Conservation (phyloP, 1,284 basidiomycete species). For the Vanrija sp. region DNA sequence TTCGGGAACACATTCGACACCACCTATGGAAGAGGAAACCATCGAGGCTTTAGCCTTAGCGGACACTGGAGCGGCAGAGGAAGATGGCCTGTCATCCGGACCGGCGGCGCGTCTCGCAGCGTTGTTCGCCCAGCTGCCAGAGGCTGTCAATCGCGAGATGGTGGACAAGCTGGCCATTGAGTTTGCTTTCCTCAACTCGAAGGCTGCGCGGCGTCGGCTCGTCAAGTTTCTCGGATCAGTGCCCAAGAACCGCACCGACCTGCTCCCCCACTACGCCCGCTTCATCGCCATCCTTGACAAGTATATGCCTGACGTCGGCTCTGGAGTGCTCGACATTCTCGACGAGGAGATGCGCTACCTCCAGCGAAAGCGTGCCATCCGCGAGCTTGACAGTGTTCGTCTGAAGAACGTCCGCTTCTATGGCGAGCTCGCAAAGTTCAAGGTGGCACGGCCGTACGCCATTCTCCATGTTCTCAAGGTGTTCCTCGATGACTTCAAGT, state of each 20-base stretch:
- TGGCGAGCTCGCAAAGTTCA: constrained; percentile 91
- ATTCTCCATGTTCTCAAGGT: constrained; percentile 96
- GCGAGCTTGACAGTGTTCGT: constrained; percentile 78
- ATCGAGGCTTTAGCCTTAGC: constrained; percentile 37
- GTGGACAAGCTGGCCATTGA: constrained; percentile 94
- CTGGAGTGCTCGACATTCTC: constrained; percentile 72
- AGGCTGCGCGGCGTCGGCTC: constrained; percentile 85
- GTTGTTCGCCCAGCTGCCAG: constrained; percentile 85
- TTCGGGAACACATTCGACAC: constrained; percentile 1
- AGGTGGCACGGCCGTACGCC: constrained; percentile 84
- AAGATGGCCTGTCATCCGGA: constrained; percentile 58
- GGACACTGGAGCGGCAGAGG: constrained; percentile 26
- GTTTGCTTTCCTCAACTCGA: constrained; percentile 93
- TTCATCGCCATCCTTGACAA: constrained; percentile 80
- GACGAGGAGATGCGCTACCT: constrained; percentile 96
- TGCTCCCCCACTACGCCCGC: constrained; percentile 89
- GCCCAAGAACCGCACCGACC: constrained; percentile 82
- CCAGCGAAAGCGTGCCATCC: constrained; percentile 88
- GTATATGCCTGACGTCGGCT: constrained; percentile 91
- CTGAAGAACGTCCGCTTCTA: constrained; percentile 88
- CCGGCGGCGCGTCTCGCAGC: constrained; percentile 89
- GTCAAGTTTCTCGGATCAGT: constrained; percentile 83
- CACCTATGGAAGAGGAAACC: constrained; percentile 49
- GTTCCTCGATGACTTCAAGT: constrained; percentile 89
- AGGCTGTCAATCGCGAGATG: constrained; percentile 84